Conservation (phyloP, 176 grass and related monocot genomes). For the Pontederia crassipes region DNA sequence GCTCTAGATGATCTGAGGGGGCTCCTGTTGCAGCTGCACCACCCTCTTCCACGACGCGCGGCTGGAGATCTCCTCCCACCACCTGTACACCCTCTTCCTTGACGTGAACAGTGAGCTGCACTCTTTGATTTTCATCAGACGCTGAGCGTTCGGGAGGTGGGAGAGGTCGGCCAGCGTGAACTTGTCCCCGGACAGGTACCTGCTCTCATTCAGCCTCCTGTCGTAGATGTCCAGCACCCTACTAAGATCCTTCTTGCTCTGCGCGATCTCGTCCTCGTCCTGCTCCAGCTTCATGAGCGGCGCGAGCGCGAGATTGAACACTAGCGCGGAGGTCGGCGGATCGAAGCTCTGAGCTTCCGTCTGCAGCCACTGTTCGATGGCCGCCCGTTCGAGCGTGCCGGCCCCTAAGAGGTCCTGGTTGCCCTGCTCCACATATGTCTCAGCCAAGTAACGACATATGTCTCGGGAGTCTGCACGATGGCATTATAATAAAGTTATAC, state of each 20-base stretch:
- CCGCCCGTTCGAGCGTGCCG: constrained; percentile 54
- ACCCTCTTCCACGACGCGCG: constrained; percentile 51
- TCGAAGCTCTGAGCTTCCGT: constrained; percentile 55
- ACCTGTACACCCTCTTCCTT: constrained; percentile 63
- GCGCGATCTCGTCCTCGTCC: constrained; percentile 35
- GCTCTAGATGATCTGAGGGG: constrained; percentile 12
- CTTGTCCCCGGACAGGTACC: constrained; percentile 41
- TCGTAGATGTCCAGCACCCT: constrained; percentile 45
- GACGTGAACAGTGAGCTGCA: constrained; percentile 59
- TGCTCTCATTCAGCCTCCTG: constrained; percentile 31
- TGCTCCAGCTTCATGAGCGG: constrained; percentile 26
- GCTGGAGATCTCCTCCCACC: constrained; percentile 44
- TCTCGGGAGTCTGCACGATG: constrained; percentile 47
- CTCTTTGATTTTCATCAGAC: constrained; percentile 31
- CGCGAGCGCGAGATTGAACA: constrained; percentile 74
- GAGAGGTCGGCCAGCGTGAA: constrained; percentile 63
- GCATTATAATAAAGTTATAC: too few relatives aligned
- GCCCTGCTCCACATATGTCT: constrained; percentile 40
- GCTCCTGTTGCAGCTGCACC: constrained; percentile 59
- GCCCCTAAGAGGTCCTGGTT: constrained; percentile 45
- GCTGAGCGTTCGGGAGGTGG: constrained; percentile 61
- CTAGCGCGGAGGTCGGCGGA: constrained; percentile 49
- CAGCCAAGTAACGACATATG: constrained; percentile 55
- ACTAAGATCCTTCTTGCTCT: constrained; percentile 40
- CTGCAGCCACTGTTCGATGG: constrained; percentile 77